phyloP scores from a whole-genome alignment of 1,284 basidiomycete species.

The Cryptococcus wingfieldii region DNA sequence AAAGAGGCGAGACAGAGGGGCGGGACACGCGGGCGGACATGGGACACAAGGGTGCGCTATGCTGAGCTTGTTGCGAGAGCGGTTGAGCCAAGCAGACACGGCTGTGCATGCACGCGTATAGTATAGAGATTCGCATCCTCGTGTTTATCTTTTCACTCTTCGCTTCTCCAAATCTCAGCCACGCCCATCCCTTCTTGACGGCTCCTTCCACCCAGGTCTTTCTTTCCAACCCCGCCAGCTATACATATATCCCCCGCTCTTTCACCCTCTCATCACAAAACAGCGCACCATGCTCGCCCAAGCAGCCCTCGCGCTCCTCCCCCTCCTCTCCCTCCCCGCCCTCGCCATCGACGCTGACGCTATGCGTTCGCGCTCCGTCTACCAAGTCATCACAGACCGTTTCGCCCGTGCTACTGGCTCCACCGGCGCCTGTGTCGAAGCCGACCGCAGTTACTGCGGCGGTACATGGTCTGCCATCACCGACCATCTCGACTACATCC shows the following conservation, averaged over 20 bases:
- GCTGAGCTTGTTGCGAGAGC: no score
- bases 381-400: constrained; percentile 47
- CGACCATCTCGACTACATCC: constrained; percentile 43
- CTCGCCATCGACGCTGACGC: constrained; percentile 28
- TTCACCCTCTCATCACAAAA: background rate
- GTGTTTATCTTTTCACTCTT: no score
- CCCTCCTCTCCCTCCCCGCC: constrained; percentile 19
- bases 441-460: constrained; percentile 38
- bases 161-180: no score
- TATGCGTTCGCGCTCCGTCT: constrained; percentile 44
- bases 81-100: no score
- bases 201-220: background rate
- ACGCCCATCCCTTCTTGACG: no score
- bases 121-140: no score
- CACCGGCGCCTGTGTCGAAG: constrained; percentile 25
- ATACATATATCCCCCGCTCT: background rate
- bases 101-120: no score
- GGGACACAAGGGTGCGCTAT: no score
- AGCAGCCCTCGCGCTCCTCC: constrained; percentile 14
- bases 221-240: background rate
- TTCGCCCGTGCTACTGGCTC: constrained; percentile 36
- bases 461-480: constrained; percentile 42
- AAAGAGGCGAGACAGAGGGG: no score
- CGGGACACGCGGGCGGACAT: no score
- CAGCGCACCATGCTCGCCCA: constrained; percentile 10